Evolutionary conservation across 495 filamentous ascomycete genomes (phyloP), one percentile per base, ranked within the genome.

Genomic region (Podospora conica): DNA sequence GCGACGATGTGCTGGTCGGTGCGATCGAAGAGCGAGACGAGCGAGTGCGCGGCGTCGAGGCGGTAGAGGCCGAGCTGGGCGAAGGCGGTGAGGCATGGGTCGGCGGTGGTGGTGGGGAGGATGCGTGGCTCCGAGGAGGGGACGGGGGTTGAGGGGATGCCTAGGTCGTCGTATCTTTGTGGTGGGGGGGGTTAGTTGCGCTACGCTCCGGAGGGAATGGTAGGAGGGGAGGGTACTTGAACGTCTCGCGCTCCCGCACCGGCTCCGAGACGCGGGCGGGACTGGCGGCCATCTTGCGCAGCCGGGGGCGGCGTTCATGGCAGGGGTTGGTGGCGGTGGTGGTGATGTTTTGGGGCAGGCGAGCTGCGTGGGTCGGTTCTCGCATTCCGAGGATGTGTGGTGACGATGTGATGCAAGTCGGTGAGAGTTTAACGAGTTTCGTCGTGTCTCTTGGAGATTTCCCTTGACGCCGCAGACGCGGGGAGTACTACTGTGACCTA

Each of bases 71-170:
- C 86, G 22, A 90, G 75, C 70, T 90, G 87, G 22, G 87, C 83
- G 68, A 90, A 82, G 0, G 85, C 86, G 0, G 84, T 86, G 21
- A 92, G 76, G n/a, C 84, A 85, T 3, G 83, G 78, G 71, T 90
- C 90, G 7, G 75, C 71, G 18, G 83, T 82, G 3, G 69, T 64
- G 58, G 65, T 61, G 53, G 72, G 60, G 28, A 66, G n/a, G n/a
- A n/a, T n/a, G n/a, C n/a, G 29, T 11, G 10, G 29, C n/a, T n/a
- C 64, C 29, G 69, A 56, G 40, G 55, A 67, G n/a, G 71, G 68
- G 9, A 68, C 28, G n/a, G 66, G 61, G 40, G 31, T 65, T 31
- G 53, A 15, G 4, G 67, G 53, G 53, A 80, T 67, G 33, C 61
- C 71, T 10, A 66, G 65, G 55, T 70, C 68, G 57, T 73, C 69